Base-by-base conservation (phyloP, 164 flowering plant genomes). In the Echeveria elegans region DNA sequence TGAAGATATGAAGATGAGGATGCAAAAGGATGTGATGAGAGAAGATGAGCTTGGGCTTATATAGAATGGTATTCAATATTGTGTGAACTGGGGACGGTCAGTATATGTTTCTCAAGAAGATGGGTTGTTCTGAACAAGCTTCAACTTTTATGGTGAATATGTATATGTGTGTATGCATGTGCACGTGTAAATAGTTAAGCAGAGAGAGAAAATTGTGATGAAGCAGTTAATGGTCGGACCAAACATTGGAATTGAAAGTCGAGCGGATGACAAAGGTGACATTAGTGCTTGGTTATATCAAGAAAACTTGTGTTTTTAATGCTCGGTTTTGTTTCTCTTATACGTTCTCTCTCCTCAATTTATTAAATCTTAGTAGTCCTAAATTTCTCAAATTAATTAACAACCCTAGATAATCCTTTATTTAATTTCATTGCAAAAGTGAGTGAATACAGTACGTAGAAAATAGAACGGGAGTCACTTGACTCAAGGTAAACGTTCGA, bases 201-300 rank as follows among this genome's bases (percentile, higher is more conserved):
- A 40, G 45, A 40, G 36, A 38, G 24, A 31, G n/a, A 43, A 68
- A 38, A n/a, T n/a, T n/a, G n/a, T 7, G 21, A 47, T 47, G 52
- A 40, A 74, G 75, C 79, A n/a, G n/a, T n/a, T 82, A 81, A 82
- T 78, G 79, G 74, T 68, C 69, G 74, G 37, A 48, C n/a, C 40
- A 23, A 48, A 73, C 48, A 74, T 63, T 69, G 69, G 52, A 29
- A 47, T 53, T 70, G 73, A 81, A 81, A 82, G 88, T 82, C 85
- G 78, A 81, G 76, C 82, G 58, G 34, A n/a, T n/a, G n/a, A 21
- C 66, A 24, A 65, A 18, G 52, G 19, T 47, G 52, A 23, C 32
- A 73, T 37, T 43, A 58, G 21, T n/a, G 62, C 52, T 37, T 69
- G 37, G 71, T 70, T 70, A 67, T 75, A 69, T 47, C 52, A 47